These are phyloP conservation scores for Castanea sativa DNA, from an alignment of 306 rosid genomes.

Conservation along the genomic window DNA sequence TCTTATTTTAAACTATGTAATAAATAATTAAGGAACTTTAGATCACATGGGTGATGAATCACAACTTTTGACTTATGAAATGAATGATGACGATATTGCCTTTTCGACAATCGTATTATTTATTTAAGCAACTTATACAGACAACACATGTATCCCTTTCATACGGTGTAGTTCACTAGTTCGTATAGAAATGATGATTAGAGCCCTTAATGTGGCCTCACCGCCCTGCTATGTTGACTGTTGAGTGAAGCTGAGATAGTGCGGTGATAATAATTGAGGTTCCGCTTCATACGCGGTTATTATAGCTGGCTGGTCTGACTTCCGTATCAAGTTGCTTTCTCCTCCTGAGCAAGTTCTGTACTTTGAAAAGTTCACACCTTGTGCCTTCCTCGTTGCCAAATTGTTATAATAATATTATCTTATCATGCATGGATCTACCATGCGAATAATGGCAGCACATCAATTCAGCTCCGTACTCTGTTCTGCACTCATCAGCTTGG, in stretches of 20 bases:
- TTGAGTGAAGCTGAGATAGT: neutral
- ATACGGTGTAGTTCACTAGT: neutral
- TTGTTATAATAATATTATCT: neutral
- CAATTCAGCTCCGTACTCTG: neutral
- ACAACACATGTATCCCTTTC: neutral
- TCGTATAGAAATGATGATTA: neutral
- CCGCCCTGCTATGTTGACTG: neutral
- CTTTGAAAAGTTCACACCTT: neutral
- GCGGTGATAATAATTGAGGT: neutral
- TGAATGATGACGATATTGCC: neutral
- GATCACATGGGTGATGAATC: no score
- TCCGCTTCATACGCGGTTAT: neutral
- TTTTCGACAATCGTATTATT: neutral
- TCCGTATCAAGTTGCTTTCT: neutral
- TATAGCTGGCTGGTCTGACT: slow-evolving; percentile 6
- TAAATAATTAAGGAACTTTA: no score
- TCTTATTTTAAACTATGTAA: no score
- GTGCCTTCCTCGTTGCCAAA: neutral
- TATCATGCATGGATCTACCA: neutral
- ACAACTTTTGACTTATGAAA: neutral
- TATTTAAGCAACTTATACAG: neutral
- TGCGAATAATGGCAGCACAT: neutral
- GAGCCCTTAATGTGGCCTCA: neutral
- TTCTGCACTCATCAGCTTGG: neutral
- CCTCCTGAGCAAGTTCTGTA: neutral